Conservation (phyloP, 1,139 yeast species). For the Candida sp. region DNA sequence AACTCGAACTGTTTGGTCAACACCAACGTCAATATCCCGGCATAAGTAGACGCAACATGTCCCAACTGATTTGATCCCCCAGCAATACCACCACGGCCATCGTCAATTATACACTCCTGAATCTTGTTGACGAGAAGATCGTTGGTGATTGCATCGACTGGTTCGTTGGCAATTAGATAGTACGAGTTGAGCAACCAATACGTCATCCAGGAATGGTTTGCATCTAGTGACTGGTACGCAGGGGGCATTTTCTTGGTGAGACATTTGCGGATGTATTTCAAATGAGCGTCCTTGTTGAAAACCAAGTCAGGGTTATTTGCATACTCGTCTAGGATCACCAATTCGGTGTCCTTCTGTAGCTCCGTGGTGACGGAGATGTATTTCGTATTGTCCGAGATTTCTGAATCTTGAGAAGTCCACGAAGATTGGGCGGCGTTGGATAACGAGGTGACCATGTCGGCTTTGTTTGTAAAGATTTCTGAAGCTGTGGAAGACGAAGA, state of each 20-base stretch:
- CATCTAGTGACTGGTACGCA: slow-evolving; percentile 62
- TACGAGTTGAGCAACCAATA: slow-evolving; percentile 80
- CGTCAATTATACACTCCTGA: slow-evolving; percentile 27
- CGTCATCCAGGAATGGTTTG: slow-evolving; percentile 89
- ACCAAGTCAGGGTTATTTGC: slow-evolving; percentile 12
- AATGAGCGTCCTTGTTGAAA: slow-evolving; percentile 22
- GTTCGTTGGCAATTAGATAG: slow-evolving; percentile 4
- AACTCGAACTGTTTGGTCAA: slow-evolving; percentile 49
- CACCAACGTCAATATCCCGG: slow-evolving; percentile 69
- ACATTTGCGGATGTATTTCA: slow-evolving; percentile 23
- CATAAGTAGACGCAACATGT: slow-evolving; percentile 88
- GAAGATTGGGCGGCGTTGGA: not conserved
- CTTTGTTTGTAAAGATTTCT: slow-evolving; percentile 1
- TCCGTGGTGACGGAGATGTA: slow-evolving; percentile 38
- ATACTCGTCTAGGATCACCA: slow-evolving; percentile 26
- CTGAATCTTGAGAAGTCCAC: slow-evolving; percentile 5
- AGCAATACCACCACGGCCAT: slow-evolving; percentile 72
- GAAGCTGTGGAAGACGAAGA: slow-evolving; percentile 1
- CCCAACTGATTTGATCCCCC: slow-evolving; percentile 86
- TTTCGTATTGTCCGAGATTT: slow-evolving; percentile 11
- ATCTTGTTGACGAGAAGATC: slow-evolving; percentile 25
- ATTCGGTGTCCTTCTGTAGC: slow-evolving; percentile 46
- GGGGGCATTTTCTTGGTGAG: slow-evolving; percentile 53
- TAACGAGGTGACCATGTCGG: slow-evolving; percentile 6
- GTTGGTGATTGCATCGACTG: slow-evolving; percentile 1